Conservation (phyloP, 345 rosid species). For the Brassica napus region Da-Ae NC_063445.1:8799501-8800000, state of each 20-base stretch:
- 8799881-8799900: not conserved
- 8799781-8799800: constrained; percentile 88
- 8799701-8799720: not conserved
- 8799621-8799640: not conserved
- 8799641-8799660: constrained; percentile 62
- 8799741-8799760: not conserved
- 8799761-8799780: not conserved
- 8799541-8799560: constrained; percentile 63
- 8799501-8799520: constrained; percentile 87
- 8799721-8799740: not conserved
- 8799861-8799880: too few species aligned
- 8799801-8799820: constrained; percentile 84
- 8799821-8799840: constrained; percentile 69
- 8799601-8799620: not conserved
- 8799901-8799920: not conserved
- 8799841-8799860: not conserved
- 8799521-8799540: constrained; percentile 70
- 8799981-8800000: not conserved
- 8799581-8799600: not conserved
- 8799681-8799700: constrained; percentile 80
- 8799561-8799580: not conserved
- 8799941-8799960: constrained; percentile 5
- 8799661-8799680: constrained; percentile 72
- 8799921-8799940: constrained; percentile 8
- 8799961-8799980: not conserved